Evolutionary conservation across 2,329 filamentous ascomycete genomes (phyloP).

Genomic region (Hypoxylon sp.): DNA sequence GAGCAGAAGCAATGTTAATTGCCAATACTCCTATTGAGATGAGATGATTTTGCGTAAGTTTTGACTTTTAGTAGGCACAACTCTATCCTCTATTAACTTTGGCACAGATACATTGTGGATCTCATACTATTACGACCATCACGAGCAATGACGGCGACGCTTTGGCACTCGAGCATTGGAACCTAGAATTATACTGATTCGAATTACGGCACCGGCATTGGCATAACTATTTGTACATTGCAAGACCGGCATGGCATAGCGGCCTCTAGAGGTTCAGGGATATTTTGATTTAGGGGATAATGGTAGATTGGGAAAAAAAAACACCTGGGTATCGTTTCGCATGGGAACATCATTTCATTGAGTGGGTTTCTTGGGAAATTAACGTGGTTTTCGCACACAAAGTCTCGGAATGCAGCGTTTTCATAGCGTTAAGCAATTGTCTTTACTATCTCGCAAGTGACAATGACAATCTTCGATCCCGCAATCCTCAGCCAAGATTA

Average conservation of each 20-base stretch:
- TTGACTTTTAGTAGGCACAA: neutral
- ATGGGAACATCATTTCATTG: neutral
- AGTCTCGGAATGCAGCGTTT: neutral
- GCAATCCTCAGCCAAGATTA: neutral
- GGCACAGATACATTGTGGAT: neutral
- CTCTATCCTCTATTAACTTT: neutral
- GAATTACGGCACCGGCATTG: neutral
- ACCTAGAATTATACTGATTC: neutral
- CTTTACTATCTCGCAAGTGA: neutral
- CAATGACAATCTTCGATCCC: neutral
- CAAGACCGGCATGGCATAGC: neutral
- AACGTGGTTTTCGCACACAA: neutral
- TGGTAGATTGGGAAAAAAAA: neutral
- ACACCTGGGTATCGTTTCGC: neutral
- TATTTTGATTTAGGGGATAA: neutral
- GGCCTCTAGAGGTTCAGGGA: neutral
- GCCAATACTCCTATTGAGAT: neutral
- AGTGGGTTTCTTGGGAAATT: neutral
- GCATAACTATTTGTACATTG: neutral
- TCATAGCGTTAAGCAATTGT: neutral
- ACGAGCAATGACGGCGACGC: neutral
- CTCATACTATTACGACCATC: neutral
- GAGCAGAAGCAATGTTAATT: neutral
- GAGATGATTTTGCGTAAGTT: neutral
- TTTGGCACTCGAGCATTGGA: neutral